Percentiles rank a stretch among this genome's conserved stretches.
Conservation (phyloP, 352 stramenopile species). For the Phytophthora pini region DNA sequence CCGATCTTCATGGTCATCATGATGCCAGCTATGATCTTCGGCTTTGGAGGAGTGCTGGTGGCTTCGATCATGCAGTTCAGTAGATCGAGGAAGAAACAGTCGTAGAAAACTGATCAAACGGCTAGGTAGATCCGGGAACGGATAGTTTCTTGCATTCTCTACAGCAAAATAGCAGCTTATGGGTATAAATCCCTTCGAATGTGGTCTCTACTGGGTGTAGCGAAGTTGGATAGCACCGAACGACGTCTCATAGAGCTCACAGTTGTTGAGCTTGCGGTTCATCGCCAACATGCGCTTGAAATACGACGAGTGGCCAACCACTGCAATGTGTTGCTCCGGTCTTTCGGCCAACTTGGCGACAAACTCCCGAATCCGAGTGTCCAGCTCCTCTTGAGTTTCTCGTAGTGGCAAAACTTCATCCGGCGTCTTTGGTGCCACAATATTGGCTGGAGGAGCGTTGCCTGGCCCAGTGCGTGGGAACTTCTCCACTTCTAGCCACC, state of each 20-base stretch:
- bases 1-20: slow-evolving; percentile 83
- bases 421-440: slow-evolving; percentile 39
- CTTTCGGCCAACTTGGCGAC: slow-evolving; percentile 55
- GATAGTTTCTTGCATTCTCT: slow-evolving; percentile 9
- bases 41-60: slow-evolving; percentile 57
- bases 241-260: slow-evolving; percentile 63
- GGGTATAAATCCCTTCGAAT: background rate
- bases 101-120: slow-evolving; percentile 6
- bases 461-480: slow-evolving; percentile 28
- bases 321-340: slow-evolving; percentile 73
- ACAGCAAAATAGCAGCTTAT: slow-evolving; percentile 1
- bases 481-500: slow-evolving; percentile 67
- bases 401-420: slow-evolving; percentile 65
- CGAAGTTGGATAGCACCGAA: slow-evolving; percentile 30
- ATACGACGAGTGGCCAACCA: slow-evolving; percentile 85
- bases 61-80: slow-evolving; percentile 58
- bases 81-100: slow-evolving; percentile 33
- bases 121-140: slow-evolving; percentile 10
- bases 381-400: slow-evolving; percentile 63
- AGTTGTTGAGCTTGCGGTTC: slow-evolving; percentile 83
- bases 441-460: slow-evolving; percentile 24
- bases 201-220: slow-evolving; percentile 8
- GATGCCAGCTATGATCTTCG: slow-evolving; percentile 75
- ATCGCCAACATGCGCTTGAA: slow-evolving; percentile 88
- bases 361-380: slow-evolving; percentile 73